Evolutionary conservation across 2,329 filamentous ascomycete species (phyloP).

Genomic region (Cordyceps farinosa): DNA sequence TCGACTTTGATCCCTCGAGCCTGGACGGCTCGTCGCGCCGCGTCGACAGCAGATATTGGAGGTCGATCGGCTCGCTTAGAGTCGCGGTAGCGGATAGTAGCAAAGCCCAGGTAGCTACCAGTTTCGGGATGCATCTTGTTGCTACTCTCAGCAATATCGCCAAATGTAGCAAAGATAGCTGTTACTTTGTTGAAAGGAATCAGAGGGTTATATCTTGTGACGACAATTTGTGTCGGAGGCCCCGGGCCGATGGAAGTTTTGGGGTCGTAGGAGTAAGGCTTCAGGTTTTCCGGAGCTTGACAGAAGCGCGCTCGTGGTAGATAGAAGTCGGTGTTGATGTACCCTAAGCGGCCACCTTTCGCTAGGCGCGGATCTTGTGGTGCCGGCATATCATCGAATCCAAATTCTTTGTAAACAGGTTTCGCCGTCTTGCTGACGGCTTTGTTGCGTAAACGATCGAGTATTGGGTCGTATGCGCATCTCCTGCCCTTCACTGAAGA

Average conservation of each 20-base stretch:
- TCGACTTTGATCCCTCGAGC: conserved; percentile 78
- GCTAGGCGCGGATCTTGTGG: conserved; percentile 79
- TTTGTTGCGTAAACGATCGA: conserved; percentile 48
- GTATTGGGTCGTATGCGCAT: conserved; percentile 59
- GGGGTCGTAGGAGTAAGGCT: conserved; percentile 76
- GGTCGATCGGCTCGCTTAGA: conserved; percentile 43
- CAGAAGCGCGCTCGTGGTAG: conserved; percentile 68
- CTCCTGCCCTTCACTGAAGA: conserved; percentile 53
- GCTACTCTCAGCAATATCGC: conserved; percentile 83
- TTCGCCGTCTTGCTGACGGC: conserved; percentile 55
- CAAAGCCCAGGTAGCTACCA: conserved; percentile 90
- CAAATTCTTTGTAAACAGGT: conserved; percentile 61
- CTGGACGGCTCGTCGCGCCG: conserved; percentile 75
- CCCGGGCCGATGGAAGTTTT: conserved; percentile 83
- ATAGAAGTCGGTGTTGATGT: conserved; percentile 68
- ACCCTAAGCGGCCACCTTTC: conserved; percentile 60
- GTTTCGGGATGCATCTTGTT: conserved; percentile 95
- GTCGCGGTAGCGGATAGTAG: conserved; percentile 85
- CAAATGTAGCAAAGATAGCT: conserved; percentile 73
- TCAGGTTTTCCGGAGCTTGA: conserved; percentile 73
- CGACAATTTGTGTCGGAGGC: conserved; percentile 84
- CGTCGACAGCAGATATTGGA: conserved; percentile 66
- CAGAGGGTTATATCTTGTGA: conserved; percentile 93
- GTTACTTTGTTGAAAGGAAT: conserved; percentile 74
- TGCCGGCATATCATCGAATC: conserved; percentile 66